A percentile compares a stretch with the other conserved stretches of the same genome.
Conservation (phyloP, 1,284 basidiomycete species). For the Ganoderma boninense region DNA sequence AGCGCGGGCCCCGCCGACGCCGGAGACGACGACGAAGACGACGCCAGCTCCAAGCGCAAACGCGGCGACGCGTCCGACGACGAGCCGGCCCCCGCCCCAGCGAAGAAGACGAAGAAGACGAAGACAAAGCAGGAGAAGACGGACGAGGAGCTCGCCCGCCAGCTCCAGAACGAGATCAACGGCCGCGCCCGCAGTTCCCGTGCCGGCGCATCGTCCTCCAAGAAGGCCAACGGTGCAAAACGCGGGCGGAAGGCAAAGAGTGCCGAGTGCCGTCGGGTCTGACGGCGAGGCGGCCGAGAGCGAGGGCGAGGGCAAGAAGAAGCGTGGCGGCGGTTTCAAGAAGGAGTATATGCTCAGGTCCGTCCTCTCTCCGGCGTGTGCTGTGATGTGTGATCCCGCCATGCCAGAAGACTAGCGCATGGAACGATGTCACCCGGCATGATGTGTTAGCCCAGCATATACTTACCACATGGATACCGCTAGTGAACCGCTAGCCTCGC, state of each 20-base stretch:
- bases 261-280: constrained; percentile 62
- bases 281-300: constrained; percentile 59
- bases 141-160: constrained; percentile 76
- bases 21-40: constrained; percentile 35
- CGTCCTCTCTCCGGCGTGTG: constrained; percentile 13
- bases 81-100: constrained; percentile 45
- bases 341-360: constrained; percentile 84
- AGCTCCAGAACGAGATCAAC: constrained; percentile 77
- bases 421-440: neutral
- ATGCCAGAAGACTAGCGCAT: neutral
- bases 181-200: constrained; percentile 60
- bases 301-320: constrained; percentile 45
- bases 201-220: constrained; percentile 44
- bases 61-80: constrained; percentile 44
- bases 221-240: constrained; percentile 52
- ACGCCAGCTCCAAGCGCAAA: constrained; percentile 44
- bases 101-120: constrained; percentile 50
- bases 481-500: constrained; percentile 70
- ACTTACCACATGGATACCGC: constrained; percentile 4
- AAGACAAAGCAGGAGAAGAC: constrained; percentile 52
- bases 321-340: constrained; percentile 61
- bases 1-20: constrained; percentile 42
- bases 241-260: constrained; percentile 57
- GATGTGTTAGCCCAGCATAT: neutral
- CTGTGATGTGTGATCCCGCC: neutral